Percentiles rank a stretch among this genome's conserved stretches.
Evolutionary conservation across 805 yeast species (phyloP).

Genomic region (Hanseniaspora taiwanica): DNA sequence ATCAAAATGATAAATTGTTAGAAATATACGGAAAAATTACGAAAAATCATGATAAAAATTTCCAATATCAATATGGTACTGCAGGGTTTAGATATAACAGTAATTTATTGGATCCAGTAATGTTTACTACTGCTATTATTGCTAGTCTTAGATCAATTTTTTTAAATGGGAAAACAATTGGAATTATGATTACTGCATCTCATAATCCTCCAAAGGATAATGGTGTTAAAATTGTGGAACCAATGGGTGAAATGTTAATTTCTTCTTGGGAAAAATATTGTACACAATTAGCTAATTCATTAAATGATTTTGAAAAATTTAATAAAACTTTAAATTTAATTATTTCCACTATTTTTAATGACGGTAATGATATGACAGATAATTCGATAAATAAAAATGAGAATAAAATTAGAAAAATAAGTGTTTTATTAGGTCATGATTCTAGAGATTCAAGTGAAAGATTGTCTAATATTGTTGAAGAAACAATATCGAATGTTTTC

Average conservation of each 20-base stretch:
- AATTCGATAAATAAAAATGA: too few species aligned
- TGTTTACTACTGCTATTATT: slow-evolving; percentile 68
- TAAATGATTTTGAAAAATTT: slow-evolving; percentile 18
- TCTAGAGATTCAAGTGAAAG: slow-evolving; percentile 73
- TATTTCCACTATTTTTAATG: too few species aligned
- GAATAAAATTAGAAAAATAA: slow-evolving; percentile 12
- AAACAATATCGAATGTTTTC: slow-evolving; percentile 48
- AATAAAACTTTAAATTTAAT: slow-evolving; percentile 1
- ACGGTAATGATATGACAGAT: too few species aligned
- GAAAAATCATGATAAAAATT: slow-evolving; percentile 10
- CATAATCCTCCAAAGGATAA: slow-evolving; percentile 89
- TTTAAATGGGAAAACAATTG: slow-evolving; percentile 56
- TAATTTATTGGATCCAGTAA: slow-evolving; percentile 57
- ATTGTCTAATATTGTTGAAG: slow-evolving; percentile 27
- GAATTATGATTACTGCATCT: slow-evolving; percentile 95
- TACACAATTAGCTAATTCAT: slow-evolving; percentile 59
- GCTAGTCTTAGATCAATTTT: slow-evolving; percentile 74
- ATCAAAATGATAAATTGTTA: neutral
- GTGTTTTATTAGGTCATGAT: slow-evolving; percentile 71
- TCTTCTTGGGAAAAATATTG: slow-evolving; percentile 76
- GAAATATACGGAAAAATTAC: neutral
- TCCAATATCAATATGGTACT: slow-evolving; percentile 68
- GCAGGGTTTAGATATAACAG: slow-evolving; percentile 90
- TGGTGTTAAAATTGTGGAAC: slow-evolving; percentile 90
- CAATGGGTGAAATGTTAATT: slow-evolving; percentile 80